These are phyloP conservation scores for Artemisia argyi DNA, from an alignment of 129 eudicot genomes.

Conservation along the genomic window DNA sequence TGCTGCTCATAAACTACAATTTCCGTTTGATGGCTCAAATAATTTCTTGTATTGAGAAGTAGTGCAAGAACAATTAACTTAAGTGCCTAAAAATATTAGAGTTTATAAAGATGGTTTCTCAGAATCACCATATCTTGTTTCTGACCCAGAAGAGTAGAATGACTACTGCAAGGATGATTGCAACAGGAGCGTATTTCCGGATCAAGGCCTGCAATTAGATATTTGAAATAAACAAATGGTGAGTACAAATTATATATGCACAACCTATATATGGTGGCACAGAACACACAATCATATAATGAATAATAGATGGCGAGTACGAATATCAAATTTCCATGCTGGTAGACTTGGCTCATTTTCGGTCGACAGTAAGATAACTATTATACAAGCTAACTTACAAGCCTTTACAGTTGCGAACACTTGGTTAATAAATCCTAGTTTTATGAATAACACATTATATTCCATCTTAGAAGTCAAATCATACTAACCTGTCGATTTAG, in stretches of 20 bases:
- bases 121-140: slow-evolving; percentile 81
- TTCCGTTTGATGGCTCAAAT: too few species aligned
- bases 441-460: neutral
- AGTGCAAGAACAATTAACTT: too few species aligned
- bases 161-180: slow-evolving; percentile 83
- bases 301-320: too few species aligned
- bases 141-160: slow-evolving; percentile 73
- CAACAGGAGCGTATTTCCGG: slow-evolving; percentile 94
- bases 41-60: too few species aligned
- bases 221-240: slow-evolving; percentile 8
- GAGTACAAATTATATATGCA: slow-evolving; percentile 6
- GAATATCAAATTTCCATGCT: too few species aligned
- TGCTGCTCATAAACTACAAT: too few species aligned
- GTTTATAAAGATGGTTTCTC: slow-evolving; percentile 7
- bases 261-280: neutral
- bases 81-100: neutral
- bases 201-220: slow-evolving; percentile 67
- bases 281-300: too few species aligned
- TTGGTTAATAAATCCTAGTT: neutral
- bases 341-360: neutral
- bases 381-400: neutral
- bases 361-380: neutral
- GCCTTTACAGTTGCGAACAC: neutral
- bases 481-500: slow-evolving; percentile 84
- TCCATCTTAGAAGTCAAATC: neutral